These are phyloP conservation scores for Mycogone perniciosa DNA, from an alignment of 2,329 filamentous ascomycete species.

Conservation along the genomic window DNA sequence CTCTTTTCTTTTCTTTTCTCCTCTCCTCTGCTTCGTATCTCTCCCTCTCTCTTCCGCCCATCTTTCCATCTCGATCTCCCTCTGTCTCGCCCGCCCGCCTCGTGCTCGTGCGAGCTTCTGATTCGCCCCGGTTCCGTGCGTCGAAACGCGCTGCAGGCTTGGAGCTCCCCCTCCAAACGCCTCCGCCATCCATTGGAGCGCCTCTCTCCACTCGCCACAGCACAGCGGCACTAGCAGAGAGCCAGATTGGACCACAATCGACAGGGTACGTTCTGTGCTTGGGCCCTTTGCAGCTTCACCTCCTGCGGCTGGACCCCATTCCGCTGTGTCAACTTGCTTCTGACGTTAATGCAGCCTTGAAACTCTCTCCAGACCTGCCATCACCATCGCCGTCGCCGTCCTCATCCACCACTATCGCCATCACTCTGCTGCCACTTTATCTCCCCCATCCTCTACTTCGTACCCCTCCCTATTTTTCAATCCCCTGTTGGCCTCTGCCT, in stretches of 20 bases:
- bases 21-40: background rate
- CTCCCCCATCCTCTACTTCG: constrained; percentile 3
- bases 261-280: constrained; percentile 4
- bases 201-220: constrained; percentile 6
- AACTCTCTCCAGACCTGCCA: constrained; percentile 24
- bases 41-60: background rate
- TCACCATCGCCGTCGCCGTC: constrained; percentile 22
- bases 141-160: constrained; percentile 8
- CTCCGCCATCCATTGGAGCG: no score
- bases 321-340: constrained; percentile 28
- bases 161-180: background rate
- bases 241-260: background rate
- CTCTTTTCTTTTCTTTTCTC: background rate
- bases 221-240: constrained; percentile 7
- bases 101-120: constrained; percentile 6
- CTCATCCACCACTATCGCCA: constrained; percentile 8
- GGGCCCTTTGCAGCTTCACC: constrained; percentile 19
- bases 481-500: no score
- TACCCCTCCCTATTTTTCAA: background rate
- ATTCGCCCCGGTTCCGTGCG: constrained; percentile 9
- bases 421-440: background rate
- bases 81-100: constrained; percentile 1
- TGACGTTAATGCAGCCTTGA: constrained; percentile 25
- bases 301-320: constrained; percentile 33
- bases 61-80: background rate